Base-by-base conservation (phyloP, 2,329 filamentous ascomycete species). In the Hypoxylon sp. region DNA sequence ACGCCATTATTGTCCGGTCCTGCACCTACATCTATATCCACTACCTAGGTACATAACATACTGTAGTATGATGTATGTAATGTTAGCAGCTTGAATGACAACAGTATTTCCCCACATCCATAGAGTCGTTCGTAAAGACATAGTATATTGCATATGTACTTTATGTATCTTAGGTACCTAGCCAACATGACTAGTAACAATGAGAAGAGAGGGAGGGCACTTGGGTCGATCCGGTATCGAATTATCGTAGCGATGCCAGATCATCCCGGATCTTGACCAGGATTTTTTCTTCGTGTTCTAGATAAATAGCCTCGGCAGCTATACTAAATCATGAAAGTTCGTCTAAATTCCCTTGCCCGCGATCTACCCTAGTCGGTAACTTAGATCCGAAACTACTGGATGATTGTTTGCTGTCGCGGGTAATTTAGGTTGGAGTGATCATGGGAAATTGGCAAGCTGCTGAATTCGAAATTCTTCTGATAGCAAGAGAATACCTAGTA, bases 101-200 rank as follows among this genome's bases (percentile, higher is more conserved):
- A 56, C 48, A 54, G n/a, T 59, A 62, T 59, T 56, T 50, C 47
- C 55, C 58, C 62, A 62, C 59, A 52, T 61, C 24, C 22, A 24
- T 24, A 13, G 62, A 49, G 34, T 49, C 49, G 48, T 32, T 48
- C 24, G 30, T 26, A 26, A 17, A 48, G 6, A 22, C 44, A 47
- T 22, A 24, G 41, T 44, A 20, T 11, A 13, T 19, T 44, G 20
- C 41, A 34, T 60, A 63, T 34, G 41, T 32, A n/a, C n/a, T n/a
- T n/a, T n/a, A n/a, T n/a, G n/a, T n/a, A n/a, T n/a, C n/a, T n/a
- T n/a, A n/a, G n/a, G n/a, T n/a, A n/a, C n/a, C n/a, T n/a, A 30
- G 48, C 48, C 39, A 50, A 52, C 53, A 41, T 30, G 41, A 50
- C 32, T 49, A 26, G 43, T 32, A 34, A 32, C n/a, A 26, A 28